Percentiles rank a stretch among this genome's conserved stretches.
Conservation (phyloP, 2,329 filamentous ascomycete species). For the Aulographum hederae region DNA sequence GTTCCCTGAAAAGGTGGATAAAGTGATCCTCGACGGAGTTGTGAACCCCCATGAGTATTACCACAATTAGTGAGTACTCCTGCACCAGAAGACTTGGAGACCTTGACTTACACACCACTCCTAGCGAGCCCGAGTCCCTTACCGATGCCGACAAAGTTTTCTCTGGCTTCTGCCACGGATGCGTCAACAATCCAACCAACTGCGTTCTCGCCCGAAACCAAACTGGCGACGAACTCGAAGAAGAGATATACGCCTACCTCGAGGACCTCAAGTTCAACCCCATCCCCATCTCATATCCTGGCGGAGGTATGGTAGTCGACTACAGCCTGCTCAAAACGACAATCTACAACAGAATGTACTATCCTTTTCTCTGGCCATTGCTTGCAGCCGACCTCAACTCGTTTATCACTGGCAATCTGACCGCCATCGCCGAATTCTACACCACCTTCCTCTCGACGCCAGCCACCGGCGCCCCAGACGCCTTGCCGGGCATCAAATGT, state of each 20-base stretch:
- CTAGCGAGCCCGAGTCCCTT: constrained; percentile 22
- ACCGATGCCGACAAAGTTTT: constrained; percentile 25
- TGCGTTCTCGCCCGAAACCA: constrained; percentile 20
- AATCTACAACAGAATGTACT: constrained; percentile 3
- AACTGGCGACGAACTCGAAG: constrained; percentile 16
- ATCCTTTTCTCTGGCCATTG: too few relatives aligned
- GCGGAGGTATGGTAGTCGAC: constrained; percentile 20
- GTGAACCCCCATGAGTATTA: too few relatives aligned
- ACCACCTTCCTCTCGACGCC: constrained; percentile 6
- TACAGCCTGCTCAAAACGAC: constrained; percentile 14
- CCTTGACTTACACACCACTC: too few relatives aligned
- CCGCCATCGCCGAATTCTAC: too few relatives aligned
- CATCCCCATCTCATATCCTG: constrained; percentile 15
- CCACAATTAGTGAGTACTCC: too few relatives aligned
- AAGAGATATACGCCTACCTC: constrained; percentile 15
- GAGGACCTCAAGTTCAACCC: constrained; percentile 22
- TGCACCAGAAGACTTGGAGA: too few relatives aligned
- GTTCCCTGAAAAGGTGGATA: constrained; percentile 17
- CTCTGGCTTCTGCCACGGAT: constrained; percentile 25
- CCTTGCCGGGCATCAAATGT: constrained; percentile 11
- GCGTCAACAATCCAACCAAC: constrained; percentile 18
- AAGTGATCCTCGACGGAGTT: constrained; percentile 25
- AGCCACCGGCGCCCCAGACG: constrained; percentile 6
- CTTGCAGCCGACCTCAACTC: too few relatives aligned
- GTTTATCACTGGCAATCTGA: too few relatives aligned